Evolutionary conservation across 2,329 filamentous ascomycete genomes (phyloP), one percentile per base, ranked within the genome.

Genomic region (Metarhizium guizhouense): DNA sequence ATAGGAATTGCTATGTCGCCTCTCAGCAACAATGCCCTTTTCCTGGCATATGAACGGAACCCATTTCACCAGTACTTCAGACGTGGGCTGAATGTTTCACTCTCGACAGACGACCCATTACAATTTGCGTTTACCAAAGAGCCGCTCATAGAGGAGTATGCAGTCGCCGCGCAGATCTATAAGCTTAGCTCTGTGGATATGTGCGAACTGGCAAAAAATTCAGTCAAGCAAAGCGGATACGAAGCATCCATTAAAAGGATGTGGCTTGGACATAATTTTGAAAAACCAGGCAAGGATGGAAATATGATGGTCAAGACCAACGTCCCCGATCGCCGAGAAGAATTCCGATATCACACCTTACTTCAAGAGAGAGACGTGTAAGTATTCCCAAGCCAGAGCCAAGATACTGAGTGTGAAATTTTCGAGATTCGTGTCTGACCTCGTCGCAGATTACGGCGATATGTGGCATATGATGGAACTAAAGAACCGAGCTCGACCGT

Each of bases 1-100:
- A 96, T 99, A 59, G 94, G 94, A 56, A 94, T 99, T 60, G 94
- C 94, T 58, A 99, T 99, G 94, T 97, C 93, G n/a, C 94, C 94
- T 2, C 79, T 99, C 49, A 96, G 91, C 71, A 99, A 99, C 76
- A 99, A 99, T 64, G 94, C 94, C 0, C 75, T 99, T 36, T 99
- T 99, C 74, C 75, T 99, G 53, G 91, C 93, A 1, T 97, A 99
- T 67, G 94, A 99, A 70, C 85, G 95, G 57, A 99, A 99, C 64
- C 94, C 94, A 0, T 99, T 96, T 73, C 80, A 95, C 63, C 89
- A 88, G 65, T 99, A 99, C 72, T 99, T 99, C 77, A 87, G 89
- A 67, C 86, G 94, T 55, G 94, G 94, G 0, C 74, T 99, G 53
- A 99, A 99, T 67, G 92, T 99, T 6, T 97, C 93, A 1, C 76